Evolutionary conservation across 2,329 filamentous ascomycete genomes (phyloP).

Genomic region (Shiraia sp.): DNA sequence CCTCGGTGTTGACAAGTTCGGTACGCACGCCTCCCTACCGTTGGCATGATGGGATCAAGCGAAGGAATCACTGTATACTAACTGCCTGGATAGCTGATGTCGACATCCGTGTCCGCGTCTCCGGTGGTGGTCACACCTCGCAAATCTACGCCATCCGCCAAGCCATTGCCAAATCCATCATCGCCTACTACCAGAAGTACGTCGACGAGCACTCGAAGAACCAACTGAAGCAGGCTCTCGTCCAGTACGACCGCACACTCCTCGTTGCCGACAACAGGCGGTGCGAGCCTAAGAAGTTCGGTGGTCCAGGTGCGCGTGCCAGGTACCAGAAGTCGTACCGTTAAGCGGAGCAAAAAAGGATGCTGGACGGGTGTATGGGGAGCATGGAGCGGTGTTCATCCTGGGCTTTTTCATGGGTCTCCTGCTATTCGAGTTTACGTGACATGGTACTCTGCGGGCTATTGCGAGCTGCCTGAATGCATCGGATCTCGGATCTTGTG

Average conservation of each 20-base stretch:
- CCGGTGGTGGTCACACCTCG: slow-evolving; percentile 95
- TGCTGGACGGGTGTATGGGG: slow-evolving; percentile 20
- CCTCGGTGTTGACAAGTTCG: slow-evolving; percentile 96
- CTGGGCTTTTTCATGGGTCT: slow-evolving; percentile 44
- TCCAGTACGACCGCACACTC: slow-evolving; percentile 94
- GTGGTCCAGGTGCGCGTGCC: slow-evolving; percentile 89
- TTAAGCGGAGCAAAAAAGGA: slow-evolving; percentile 60
- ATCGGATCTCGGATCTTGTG: slow-evolving; percentile 38
- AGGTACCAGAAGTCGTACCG: slow-evolving; percentile 99
- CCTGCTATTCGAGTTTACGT: slow-evolving; percentile 28
- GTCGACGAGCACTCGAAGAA: slow-evolving; percentile 99
- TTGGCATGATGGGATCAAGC: slow-evolving; percentile 14
- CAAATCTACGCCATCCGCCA: slow-evolving; percentile 99
- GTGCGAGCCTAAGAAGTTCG: slow-evolving; percentile 98
- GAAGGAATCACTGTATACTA: slow-evolving; percentile 16
- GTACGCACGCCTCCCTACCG: slow-evolving; percentile 42
- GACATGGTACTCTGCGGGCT: slow-evolving; percentile 28
- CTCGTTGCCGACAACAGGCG: slow-evolving; percentile 99
- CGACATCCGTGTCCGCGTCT: slow-evolving; percentile 96
- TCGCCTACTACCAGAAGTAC: slow-evolving; percentile 99
- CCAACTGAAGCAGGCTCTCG: slow-evolving; percentile 95
- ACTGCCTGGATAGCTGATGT: slow-evolving; percentile 63
- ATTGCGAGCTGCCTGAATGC: slow-evolving; percentile 28
- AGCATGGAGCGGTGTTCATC: slow-evolving; percentile 45
- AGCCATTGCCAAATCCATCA: slow-evolving; percentile 94